Conservation (phyloP, 176 grass and related monocot species). For the Carex scoparia region DNA sequence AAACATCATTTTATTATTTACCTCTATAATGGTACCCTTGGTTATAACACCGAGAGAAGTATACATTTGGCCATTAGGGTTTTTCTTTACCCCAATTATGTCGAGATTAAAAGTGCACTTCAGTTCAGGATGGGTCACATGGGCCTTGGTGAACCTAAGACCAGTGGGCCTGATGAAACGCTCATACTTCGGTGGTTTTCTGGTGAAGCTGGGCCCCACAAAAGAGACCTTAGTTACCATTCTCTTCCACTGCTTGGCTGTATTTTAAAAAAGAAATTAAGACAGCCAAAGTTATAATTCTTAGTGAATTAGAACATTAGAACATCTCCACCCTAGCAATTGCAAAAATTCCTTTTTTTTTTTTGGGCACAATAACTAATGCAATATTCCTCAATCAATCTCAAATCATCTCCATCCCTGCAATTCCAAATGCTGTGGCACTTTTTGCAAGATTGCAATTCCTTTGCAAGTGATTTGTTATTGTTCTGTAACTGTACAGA, state of each 20-base stretch:
- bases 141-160: slow-evolving; percentile 78
- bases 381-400: too few species aligned
- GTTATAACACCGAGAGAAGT: slow-evolving; percentile 91
- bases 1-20: neutral
- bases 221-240: slow-evolving; percentile 92
- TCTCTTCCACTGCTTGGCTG: slow-evolving; percentile 97
- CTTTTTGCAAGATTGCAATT: too few species aligned
- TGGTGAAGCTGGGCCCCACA: slow-evolving; percentile 78
- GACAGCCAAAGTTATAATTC: neutral
- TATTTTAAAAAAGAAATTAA: slow-evolving; percentile 1
- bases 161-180: slow-evolving; percentile 78
- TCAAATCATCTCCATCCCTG: too few species aligned
- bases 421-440: too few species aligned
- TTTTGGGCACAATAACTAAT: too few species aligned
- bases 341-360: too few species aligned
- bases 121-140: slow-evolving; percentile 82
- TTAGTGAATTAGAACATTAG: neutral
- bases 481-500: neutral
- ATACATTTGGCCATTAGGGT: slow-evolving; percentile 90
- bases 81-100: slow-evolving; percentile 90
- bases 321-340: too few species aligned
- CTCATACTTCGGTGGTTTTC: slow-evolving; percentile 89
- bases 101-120: slow-evolving; percentile 94
- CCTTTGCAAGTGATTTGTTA: neutral
- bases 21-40: slow-evolving; percentile 88